phyloP scores from a whole-genome alignment of 805 yeast genomes.

The Brettanomyces naardenensis region DNA sequence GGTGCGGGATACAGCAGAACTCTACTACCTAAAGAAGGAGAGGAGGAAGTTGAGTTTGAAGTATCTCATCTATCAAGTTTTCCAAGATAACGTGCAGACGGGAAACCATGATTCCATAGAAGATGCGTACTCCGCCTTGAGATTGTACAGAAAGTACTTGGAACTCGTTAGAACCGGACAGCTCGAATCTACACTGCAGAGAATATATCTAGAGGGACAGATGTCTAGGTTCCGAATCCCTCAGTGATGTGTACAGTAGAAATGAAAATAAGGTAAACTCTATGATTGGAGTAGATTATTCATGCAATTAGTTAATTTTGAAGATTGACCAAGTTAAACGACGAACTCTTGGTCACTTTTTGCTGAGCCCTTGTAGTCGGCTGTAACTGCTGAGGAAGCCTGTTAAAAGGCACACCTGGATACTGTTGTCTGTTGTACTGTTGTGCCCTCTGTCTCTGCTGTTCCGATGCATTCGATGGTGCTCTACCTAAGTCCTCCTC shows the following conservation, averaged over 20 bases:
- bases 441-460: background rate
- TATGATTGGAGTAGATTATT: no score
- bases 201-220: conserved; percentile 67
- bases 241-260: background rate
- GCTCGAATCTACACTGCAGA: conserved; percentile 54
- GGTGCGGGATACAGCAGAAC: conserved; percentile 81
- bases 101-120: conserved; percentile 97
- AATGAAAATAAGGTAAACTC: conserved; percentile 5
- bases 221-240: conserved; percentile 47
- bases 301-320: no score
- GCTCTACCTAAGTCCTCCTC: background rate
- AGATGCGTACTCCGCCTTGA: conserved; percentile 84
- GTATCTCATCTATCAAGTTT: conserved; percentile 74
- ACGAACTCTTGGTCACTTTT: conserved; percentile 11
- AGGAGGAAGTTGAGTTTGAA: conserved; percentile 78
- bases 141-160: conserved; percentile 63
- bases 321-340: conserved; percentile 16
- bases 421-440: background rate
- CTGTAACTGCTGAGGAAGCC: conserved; percentile 10
- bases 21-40: conserved; percentile 65
- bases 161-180: conserved; percentile 50
- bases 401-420: background rate
- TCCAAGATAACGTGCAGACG: conserved; percentile 72
- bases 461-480: background rate
- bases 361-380: conserved; percentile 27